These are phyloP conservation scores for Hemileccinum impolitum DNA, from an alignment of 768 basidiomycete genomes.

Conservation along the genomic window DNA sequence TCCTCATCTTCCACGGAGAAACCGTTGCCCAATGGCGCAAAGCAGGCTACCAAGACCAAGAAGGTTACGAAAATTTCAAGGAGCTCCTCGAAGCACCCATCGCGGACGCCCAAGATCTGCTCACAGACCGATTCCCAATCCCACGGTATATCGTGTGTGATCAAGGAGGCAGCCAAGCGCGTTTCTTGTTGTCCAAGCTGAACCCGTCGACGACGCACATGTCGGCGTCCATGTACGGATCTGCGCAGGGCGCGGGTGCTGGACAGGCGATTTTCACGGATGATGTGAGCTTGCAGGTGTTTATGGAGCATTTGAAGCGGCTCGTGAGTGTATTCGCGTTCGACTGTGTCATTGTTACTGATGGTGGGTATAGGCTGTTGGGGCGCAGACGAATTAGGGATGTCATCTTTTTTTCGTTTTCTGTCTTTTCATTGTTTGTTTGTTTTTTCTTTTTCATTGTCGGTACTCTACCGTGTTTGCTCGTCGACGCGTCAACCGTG, in stretches of 20 bases:
- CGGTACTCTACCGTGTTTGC: conserved; percentile 6
- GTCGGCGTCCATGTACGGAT: conserved; percentile 89
- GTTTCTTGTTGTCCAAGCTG: conserved; percentile 94
- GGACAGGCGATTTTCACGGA: conserved; percentile 98
- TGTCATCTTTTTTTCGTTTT: background rate
- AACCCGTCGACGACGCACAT: conserved; percentile 99
- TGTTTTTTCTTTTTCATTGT: background rate
- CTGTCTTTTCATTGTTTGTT: background rate
- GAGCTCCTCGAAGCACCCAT: conserved; percentile 86
- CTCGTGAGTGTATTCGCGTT: conserved; percentile 50
- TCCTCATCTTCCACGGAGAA: conserved; percentile 99
- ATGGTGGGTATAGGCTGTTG: conserved; percentile 49
- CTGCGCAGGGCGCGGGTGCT: conserved; percentile 55
- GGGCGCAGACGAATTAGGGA: conserved; percentile 60
- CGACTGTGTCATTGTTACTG: background rate
- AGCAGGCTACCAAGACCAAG: conserved; percentile 97
- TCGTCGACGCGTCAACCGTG: background rate
- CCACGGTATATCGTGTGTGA: conserved; percentile 98
- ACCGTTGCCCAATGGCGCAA: conserved; percentile 97
- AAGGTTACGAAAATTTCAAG: conserved; percentile 98
- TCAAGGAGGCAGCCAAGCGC: conserved; percentile 95
- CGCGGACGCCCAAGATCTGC: conserved; percentile 92
- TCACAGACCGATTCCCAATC: conserved; percentile 94
- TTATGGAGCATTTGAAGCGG: conserved; percentile 97
- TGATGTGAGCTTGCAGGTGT: conserved; percentile 95